Conservation (phyloP, 495 filamentous ascomycete genomes). For the Lasiosphaeriaceae sp. region DNA sequence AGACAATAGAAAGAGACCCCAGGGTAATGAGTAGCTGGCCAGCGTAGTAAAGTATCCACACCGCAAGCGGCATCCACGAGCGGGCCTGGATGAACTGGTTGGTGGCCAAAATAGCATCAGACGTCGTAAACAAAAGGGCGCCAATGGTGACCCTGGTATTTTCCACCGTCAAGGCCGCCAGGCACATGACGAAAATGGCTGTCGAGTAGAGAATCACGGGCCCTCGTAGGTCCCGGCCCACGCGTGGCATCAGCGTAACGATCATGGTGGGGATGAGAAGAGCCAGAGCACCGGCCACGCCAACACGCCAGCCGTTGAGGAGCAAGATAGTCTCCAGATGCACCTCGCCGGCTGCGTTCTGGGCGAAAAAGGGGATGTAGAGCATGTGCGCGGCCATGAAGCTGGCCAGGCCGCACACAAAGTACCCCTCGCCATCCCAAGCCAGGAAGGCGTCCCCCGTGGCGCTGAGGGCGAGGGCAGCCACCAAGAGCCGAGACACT, state of each 20-base stretch:
- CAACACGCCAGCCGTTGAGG: neutral
- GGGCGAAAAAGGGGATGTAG: slow-evolving; percentile 21
- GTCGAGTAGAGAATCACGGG: slow-evolving; percentile 50
- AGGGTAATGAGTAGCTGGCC: slow-evolving; percentile 29
- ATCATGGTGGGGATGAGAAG: slow-evolving; percentile 12
- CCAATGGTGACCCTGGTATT: slow-evolving; percentile 13
- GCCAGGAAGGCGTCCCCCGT: slow-evolving; percentile 27
- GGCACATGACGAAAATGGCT: slow-evolving; percentile 40
- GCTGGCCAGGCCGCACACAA: slow-evolving; percentile 21
- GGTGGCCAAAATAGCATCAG: slow-evolving; percentile 23
- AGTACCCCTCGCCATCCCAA: slow-evolving; percentile 19
- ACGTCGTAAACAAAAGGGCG: slow-evolving; percentile 22
- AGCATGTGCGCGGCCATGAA: slow-evolving; percentile 24
- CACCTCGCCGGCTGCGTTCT: neutral
- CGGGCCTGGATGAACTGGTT: slow-evolving; percentile 17
- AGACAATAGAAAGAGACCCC: slow-evolving; percentile 9
- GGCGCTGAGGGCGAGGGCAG: slow-evolving; percentile 20
- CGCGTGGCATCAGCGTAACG: slow-evolving; percentile 14
- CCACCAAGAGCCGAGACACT: slow-evolving; percentile 8
- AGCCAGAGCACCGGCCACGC: slow-evolving; percentile 5
- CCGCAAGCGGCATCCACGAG: slow-evolving; percentile 23
- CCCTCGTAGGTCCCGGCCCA: slow-evolving; percentile 36
- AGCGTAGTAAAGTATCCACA: slow-evolving; percentile 28
- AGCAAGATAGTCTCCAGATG: neutral
- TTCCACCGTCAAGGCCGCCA: slow-evolving; percentile 17